Evolutionary conservation across 257 asterid genomes (phyloP).

Genomic region (Gentiana straminea): DNA sequence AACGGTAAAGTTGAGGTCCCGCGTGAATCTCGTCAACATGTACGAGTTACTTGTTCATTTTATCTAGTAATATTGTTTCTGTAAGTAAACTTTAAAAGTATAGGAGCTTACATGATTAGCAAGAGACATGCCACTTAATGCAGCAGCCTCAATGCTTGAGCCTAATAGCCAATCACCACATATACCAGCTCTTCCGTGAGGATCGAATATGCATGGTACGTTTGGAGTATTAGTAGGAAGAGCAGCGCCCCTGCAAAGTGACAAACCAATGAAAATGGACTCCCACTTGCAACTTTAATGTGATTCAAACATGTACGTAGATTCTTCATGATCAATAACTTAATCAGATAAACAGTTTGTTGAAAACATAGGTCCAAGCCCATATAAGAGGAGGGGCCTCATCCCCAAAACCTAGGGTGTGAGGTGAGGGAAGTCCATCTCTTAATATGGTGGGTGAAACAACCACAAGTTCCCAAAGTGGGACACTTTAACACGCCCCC

Average conservation of each 20-base stretch:
- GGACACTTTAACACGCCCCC: too few relatives aligned
- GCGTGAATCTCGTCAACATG: too few relatives aligned
- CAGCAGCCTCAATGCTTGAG: conserved; percentile 87
- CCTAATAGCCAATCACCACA: conserved; percentile 98
- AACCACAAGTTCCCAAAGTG: too few relatives aligned
- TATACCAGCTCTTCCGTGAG: conserved; percentile 91
- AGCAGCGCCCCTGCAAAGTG: conserved; percentile 86
- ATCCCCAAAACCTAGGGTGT: too few relatives aligned
- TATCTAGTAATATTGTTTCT: too few relatives aligned
- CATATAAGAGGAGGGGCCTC: too few relatives aligned
- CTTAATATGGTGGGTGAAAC: too few relatives aligned
- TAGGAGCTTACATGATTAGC: conserved; percentile 69
- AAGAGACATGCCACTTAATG: conserved; percentile 87
- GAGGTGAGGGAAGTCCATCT: too few relatives aligned
- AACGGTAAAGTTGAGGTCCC: too few relatives aligned
- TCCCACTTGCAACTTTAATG: background rate
- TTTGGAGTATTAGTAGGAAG: conserved; percentile 86
- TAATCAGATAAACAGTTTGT: background rate
- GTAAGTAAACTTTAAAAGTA: background rate
- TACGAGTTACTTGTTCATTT: too few relatives aligned
- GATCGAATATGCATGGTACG: conserved; percentile 85
- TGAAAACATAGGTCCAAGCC: too few relatives aligned
- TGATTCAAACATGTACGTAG: background rate
- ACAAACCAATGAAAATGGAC: conserved; percentile 5
- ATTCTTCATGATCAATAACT: background rate